A percentile compares a stretch with the other conserved stretches of the same genome.
phyloP scores from a whole-genome alignment of 805 yeast genomes.

The Ogataea nonfermentans region DNA sequence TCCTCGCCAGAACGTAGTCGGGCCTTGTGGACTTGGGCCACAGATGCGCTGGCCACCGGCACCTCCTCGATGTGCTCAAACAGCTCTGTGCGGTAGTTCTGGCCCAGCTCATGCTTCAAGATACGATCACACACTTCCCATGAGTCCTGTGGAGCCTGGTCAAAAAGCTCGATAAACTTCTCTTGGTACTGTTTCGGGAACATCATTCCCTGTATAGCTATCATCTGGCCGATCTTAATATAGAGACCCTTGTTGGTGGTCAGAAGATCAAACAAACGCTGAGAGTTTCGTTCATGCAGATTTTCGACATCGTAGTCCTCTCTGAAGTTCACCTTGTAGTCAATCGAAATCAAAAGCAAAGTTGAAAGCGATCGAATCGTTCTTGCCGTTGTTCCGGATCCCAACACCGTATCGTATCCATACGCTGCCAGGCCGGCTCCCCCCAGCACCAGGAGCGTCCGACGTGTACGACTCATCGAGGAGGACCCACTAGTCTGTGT shows the following conservation, averaged over 20 bases:
- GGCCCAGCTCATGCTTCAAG: constrained; percentile 42
- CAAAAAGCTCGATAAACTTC: constrained; percentile 57
- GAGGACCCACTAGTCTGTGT: no score
- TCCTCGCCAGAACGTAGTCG: constrained; percentile 42
- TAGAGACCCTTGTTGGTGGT: constrained; percentile 57
- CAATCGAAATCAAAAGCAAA: constrained; percentile 51
- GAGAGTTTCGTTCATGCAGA: constrained; percentile 60
- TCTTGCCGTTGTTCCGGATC: constrained; percentile 52
- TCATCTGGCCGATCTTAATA: constrained; percentile 75
- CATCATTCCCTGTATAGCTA: constrained; percentile 70
- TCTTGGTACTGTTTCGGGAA: constrained; percentile 65
- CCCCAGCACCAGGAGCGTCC: constrained; percentile 4
- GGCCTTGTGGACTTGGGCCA: constrained; percentile 69
- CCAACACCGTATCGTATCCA: constrained; percentile 32
- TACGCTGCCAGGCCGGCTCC: constrained; percentile 25
- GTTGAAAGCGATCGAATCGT: constrained; percentile 50
- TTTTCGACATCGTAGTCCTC: constrained; percentile 46
- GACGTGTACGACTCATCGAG: no score
- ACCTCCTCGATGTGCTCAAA: constrained; percentile 48
- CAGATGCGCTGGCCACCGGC: constrained; percentile 74
- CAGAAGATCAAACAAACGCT: constrained; percentile 44
- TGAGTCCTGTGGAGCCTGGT: constrained; percentile 60
- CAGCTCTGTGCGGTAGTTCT: constrained; percentile 35
- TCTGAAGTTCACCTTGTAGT: constrained; percentile 55
- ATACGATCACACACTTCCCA: constrained; percentile 47